phyloP scores from a whole-genome alignment of 108 stramenopile genomes.

The Mayamaea pseudoterrestris region DNA sequence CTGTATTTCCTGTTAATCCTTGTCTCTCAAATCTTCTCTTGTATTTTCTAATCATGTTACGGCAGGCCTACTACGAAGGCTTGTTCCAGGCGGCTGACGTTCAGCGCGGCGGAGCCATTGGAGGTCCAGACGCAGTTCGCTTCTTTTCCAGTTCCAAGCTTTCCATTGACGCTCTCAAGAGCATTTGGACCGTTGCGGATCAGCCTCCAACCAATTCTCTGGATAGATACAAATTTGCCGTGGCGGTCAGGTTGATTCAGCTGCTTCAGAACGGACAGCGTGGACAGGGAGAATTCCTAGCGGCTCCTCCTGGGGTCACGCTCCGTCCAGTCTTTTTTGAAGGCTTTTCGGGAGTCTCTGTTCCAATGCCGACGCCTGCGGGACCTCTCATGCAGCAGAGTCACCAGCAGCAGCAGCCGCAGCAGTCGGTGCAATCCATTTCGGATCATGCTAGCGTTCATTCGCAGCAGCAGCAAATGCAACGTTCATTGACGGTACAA shows the following conservation, averaged over 20 bases:
- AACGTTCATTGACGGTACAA: slow-evolving; percentile 44
- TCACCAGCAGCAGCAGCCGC: slow-evolving; percentile 9
- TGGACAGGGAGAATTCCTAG: slow-evolving; percentile 44
- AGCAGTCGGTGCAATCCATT: slow-evolving; percentile 4
- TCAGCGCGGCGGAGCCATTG: slow-evolving; percentile 33
- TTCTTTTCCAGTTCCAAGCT: slow-evolving; percentile 82
- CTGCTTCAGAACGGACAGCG: slow-evolving; percentile 67
- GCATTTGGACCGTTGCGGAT: slow-evolving; percentile 78
- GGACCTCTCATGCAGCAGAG: slow-evolving; percentile 13
- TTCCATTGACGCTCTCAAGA: slow-evolving; percentile 66
- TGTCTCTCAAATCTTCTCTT: too few species aligned
- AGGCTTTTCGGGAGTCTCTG: slow-evolving; percentile 34
- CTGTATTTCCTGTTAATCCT: too few species aligned
- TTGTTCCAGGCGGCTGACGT: slow-evolving; percentile 75
- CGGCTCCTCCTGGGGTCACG: slow-evolving; percentile 25
- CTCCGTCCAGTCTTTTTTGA: slow-evolving; percentile 57
- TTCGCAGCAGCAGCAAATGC: slow-evolving; percentile 1
- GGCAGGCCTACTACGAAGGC: slow-evolving; percentile 64
- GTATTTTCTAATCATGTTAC: neutral
- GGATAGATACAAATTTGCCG: slow-evolving; percentile 52
- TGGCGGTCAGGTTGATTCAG: slow-evolving; percentile 76
- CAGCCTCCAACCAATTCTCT: slow-evolving; percentile 48
- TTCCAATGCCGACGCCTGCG: slow-evolving; percentile 17
- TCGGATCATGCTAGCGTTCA: neutral
- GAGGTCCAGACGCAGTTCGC: slow-evolving; percentile 69